Base-by-base conservation (phyloP, 2,329 filamentous ascomycete species). In the Diaporthe eres region DNA sequence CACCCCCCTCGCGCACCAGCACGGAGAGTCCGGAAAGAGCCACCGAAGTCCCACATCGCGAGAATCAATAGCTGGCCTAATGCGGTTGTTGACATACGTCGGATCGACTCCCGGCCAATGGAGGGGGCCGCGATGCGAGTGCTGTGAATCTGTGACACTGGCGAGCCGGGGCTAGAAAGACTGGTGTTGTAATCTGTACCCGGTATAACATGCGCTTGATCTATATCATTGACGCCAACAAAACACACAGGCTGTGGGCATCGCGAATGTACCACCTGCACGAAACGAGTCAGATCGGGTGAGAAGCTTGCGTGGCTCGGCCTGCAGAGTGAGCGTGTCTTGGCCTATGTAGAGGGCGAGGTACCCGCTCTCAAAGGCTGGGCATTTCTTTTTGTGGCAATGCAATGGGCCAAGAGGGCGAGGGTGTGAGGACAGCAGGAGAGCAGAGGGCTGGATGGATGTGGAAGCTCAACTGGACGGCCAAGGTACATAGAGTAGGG, bases 201-300 rank as follows among this genome's bases (percentile, higher is more conserved):
- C 49, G 31, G 65, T 70, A 70, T 55, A 70, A 70, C 65, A 55
- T 42, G 65, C 6, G 44, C 44, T 53, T 37, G 31, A 53, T 53
- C 65, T 53, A 53, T 68, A 68, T 39, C 22, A n/a, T n/a, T n/a
- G 47, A 31, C 57, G n/a, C 15, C 13, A 9, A n/a, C 19, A 39
- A 15, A 42, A 37, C 44, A 37, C 15, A 39, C 12, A 15, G 7
- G 7, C 22, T 25, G 47, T 49, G 22, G 37, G 47, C 31, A 19
- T 68, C 34, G 44, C 34, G 19, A 53, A 22, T 68, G 65, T 68
- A 39, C 31, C 9, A 28, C 31, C 31, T 28, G 65, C 31, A 15
- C 65, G 65, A 70, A 70, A 70, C 65, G 65, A 70, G 65, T 70
- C 49, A 55, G 65, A 70, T 70, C 49, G 65, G 49, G 65, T 31